phyloP scores from a whole-genome alignment of 371 early-diverging fungal genomes.

The Nematocida sp. region DNA sequence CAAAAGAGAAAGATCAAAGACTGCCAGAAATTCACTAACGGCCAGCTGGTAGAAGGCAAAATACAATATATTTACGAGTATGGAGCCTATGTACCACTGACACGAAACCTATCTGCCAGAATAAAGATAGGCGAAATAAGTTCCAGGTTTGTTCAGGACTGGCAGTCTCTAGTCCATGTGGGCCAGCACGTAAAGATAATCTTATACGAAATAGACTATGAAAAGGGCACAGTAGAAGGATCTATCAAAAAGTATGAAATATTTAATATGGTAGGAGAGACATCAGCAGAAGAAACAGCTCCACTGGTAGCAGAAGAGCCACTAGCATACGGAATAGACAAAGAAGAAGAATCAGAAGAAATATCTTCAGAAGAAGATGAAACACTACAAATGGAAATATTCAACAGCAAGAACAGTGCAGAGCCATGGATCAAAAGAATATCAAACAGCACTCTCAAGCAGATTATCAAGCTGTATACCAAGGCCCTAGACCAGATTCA shows the following conservation, averaged over 20 bases:
- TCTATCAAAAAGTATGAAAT: constrained; percentile 49
- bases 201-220: constrained; percentile 40
- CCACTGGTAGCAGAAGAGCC: background rate
- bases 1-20: background rate
- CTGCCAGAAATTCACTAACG: constrained; percentile 12
- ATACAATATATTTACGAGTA: constrained; percentile 22
- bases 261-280: constrained; percentile 2
- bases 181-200: constrained; percentile 21
- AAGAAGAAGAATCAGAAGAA: background rate
- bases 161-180: constrained; percentile 27
- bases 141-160: constrained; percentile 31
- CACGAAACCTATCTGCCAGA: background rate
- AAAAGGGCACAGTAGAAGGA: constrained; percentile 22
- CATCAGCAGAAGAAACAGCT: constrained; percentile 1
- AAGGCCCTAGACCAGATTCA: background rate
- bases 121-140: constrained; percentile 36
- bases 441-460: background rate
- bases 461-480: background rate
- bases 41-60: constrained; percentile 11
- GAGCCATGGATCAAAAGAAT: constrained; percentile 36
- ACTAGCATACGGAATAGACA: background rate
- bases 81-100: constrained; percentile 9
- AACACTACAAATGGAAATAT: constrained; percentile 36
- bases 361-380: constrained; percentile 13
- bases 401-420: constrained; percentile 36